These are phyloP conservation scores for Cladobotryum protrusum DNA, from an alignment of 2,329 filamentous ascomycete genomes.

Conservation along the genomic window DNA sequence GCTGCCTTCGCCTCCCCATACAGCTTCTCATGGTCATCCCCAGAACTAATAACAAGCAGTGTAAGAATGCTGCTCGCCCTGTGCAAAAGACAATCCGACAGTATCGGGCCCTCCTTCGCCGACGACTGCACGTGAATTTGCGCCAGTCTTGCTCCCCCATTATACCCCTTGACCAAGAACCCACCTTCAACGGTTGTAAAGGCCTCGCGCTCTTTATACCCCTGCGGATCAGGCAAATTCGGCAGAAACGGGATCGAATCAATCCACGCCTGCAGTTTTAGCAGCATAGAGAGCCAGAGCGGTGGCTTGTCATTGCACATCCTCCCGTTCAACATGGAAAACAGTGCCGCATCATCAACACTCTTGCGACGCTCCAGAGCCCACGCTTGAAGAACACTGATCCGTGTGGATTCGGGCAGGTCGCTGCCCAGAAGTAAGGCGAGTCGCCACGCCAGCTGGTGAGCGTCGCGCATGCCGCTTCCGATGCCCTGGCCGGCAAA, in stretches of 20 bases:
- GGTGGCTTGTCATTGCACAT: slow-evolving; percentile 7
- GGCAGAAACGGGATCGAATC: background rate
- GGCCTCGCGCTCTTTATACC: slow-evolving; percentile 6
- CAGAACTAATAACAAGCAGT: slow-evolving; percentile 2
- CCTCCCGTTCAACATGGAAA: slow-evolving; percentile 7
- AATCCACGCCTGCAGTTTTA: slow-evolving; percentile 1
- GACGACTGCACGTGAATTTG: slow-evolving; percentile 6
- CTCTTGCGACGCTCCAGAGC: slow-evolving; percentile 10
- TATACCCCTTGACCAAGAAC: slow-evolving; percentile 2
- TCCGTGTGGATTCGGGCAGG: background rate
- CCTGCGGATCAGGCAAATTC: slow-evolving; percentile 1
- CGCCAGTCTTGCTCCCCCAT: slow-evolving; percentile 9
- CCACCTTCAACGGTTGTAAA: slow-evolving; percentile 9
- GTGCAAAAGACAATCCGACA: slow-evolving; percentile 7
- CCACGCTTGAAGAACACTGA: slow-evolving; percentile 3
- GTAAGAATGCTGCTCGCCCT: slow-evolving; percentile 2
- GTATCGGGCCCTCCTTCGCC: background rate
- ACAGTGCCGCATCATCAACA: slow-evolving; percentile 8
- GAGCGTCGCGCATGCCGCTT: slow-evolving; percentile 28
- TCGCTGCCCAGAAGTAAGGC: background rate
- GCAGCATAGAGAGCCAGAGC: background rate
- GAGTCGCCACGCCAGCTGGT: slow-evolving; percentile 27
- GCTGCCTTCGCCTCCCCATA: background rate
- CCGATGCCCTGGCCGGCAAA: slow-evolving; percentile 34
- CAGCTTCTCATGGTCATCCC: background rate